Conservation (phyloP, 495 filamentous ascomycete species). For the Penicillium pancosmium region DNA sequence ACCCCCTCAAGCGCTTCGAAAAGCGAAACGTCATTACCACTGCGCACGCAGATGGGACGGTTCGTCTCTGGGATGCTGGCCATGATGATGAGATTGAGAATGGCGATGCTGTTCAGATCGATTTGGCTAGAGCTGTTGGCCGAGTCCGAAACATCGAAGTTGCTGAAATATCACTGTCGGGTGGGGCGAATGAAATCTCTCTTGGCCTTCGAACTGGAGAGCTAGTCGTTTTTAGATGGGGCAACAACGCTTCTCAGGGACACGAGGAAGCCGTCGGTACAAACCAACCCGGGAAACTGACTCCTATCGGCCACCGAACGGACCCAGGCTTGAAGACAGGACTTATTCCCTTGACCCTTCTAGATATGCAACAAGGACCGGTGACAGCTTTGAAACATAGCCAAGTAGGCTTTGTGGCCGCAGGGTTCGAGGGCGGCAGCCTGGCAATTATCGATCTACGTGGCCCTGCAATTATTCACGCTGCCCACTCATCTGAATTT, state of each 20-base stretch:
- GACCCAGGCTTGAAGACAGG: slow-evolving; percentile 84
- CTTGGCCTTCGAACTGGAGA: slow-evolving; percentile 81
- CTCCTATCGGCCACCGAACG: slow-evolving; percentile 69
- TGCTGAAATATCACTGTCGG: slow-evolving; percentile 71
- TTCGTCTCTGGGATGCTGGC: slow-evolving; percentile 88
- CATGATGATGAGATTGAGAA: slow-evolving; percentile 94
- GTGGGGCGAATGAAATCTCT: slow-evolving; percentile 79
- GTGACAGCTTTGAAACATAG: slow-evolving; percentile 80
- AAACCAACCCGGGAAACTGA: slow-evolving; percentile 60
- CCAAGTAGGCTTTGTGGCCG: slow-evolving; percentile 87
- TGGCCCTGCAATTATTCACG: slow-evolving; percentile 86
- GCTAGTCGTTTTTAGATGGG: slow-evolving; percentile 87
- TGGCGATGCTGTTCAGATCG: slow-evolving; percentile 75
- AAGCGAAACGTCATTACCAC: slow-evolving; percentile 78
- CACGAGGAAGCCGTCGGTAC: slow-evolving; percentile 58
- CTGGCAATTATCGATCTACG: slow-evolving; percentile 82
- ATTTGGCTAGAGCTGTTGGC: slow-evolving; percentile 80
- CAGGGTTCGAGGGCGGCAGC: slow-evolving; percentile 78
- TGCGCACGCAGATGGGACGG: slow-evolving; percentile 82
- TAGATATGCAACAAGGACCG: slow-evolving; percentile 78
- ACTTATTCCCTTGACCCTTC: slow-evolving; percentile 74
- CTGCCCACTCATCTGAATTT: slow-evolving; percentile 66
- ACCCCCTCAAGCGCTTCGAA: slow-evolving; percentile 73
- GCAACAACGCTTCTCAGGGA: slow-evolving; percentile 66
- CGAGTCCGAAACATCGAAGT: slow-evolving; percentile 78